Conservation (phyloP, 1,284 basidiomycete species). For the Cystobasidium slooffiae region DNA sequence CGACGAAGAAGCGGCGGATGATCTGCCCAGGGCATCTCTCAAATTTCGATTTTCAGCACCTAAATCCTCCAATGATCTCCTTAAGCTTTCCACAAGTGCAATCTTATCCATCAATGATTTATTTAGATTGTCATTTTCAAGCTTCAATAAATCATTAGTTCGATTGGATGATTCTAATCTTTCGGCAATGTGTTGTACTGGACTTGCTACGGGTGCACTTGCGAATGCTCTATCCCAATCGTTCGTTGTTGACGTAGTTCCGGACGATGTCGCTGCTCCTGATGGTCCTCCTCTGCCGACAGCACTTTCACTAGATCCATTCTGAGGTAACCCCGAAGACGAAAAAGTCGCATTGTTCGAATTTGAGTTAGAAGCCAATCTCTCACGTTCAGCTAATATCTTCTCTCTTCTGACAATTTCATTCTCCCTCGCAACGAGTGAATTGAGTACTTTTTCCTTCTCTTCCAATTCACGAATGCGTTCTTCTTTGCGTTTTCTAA, state of each 20-base stretch:
- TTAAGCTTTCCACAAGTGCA: neutral
- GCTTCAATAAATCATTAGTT: neutral
- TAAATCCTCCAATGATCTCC: slow-evolving; percentile 30
- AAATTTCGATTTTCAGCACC: slow-evolving; percentile 31
- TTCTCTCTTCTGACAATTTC: slow-evolving; percentile 13
- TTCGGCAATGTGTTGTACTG: slow-evolving; percentile 19
- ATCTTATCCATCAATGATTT: slow-evolving; percentile 10
- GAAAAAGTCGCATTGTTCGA: too few relatives aligned
- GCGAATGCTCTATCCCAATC: slow-evolving; percentile 31
- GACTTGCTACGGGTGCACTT: slow-evolving; percentile 12
- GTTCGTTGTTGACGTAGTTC: neutral
- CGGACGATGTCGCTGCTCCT: neutral
- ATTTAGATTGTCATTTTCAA: slow-evolving; percentile 3
- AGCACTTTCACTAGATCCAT: too few relatives aligned
- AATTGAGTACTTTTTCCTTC: slow-evolving; percentile 36
- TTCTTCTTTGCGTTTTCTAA: slow-evolving; percentile 45
- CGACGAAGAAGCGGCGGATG: neutral
- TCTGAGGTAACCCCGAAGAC: neutral
- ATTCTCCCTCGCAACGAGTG: slow-evolving; percentile 19
- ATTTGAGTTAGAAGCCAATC: neutral
- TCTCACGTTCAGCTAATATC: slow-evolving; percentile 3
- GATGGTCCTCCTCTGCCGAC: neutral
- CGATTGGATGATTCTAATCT: slow-evolving; percentile 13
- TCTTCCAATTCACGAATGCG: slow-evolving; percentile 41
- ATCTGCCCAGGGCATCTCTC: neutral